phyloP scores from a whole-genome alignment of 202 grass and related monocot species.

The Zizania palustris region DNA sequence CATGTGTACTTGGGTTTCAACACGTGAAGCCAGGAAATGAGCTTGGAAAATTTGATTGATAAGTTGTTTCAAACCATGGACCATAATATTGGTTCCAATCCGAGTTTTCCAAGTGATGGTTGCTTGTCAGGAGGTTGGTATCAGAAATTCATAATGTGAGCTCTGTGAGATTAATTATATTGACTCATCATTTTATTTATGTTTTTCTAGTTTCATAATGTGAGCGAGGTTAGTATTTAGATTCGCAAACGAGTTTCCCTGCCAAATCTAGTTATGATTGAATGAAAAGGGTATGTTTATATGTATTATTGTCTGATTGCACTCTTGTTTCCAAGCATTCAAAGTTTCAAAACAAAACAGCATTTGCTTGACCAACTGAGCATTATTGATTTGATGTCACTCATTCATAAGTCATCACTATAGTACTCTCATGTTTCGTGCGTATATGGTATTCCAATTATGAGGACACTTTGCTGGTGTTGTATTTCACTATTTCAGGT shows the following conservation, averaged over 20 bases:
- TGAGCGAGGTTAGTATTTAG: not conserved
- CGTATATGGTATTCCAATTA: conserved; percentile 36
- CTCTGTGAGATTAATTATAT: conserved; percentile 1
- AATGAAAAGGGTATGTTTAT: not conserved
- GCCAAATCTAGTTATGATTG: not conserved
- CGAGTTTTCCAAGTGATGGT: conserved; percentile 1
- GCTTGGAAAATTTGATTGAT: conserved; percentile 8
- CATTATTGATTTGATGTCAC: not conserved
- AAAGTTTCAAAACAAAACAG: not conserved
- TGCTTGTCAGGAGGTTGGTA: conserved; percentile 7
- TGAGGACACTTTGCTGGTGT: conserved; percentile 24
- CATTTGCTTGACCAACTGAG: conserved; percentile 6
- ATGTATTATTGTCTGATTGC: not conserved
- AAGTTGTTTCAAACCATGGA: conserved; percentile 14
- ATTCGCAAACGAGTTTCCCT: not conserved
- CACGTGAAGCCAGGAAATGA: not conserved
- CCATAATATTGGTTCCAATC: not conserved
- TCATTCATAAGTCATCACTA: not conserved
- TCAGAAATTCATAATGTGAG: not conserved
- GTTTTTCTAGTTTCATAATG: not conserved
- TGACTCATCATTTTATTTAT: not conserved
- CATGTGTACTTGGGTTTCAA: not conserved
- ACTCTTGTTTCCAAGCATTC: not conserved
- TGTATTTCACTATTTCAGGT: conserved; percentile 69
- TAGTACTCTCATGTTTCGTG: not conserved